phyloP scores from a whole-genome alignment of 495 filamentous ascomycete genomes.

The Aeminium ludgeri region DNA sequence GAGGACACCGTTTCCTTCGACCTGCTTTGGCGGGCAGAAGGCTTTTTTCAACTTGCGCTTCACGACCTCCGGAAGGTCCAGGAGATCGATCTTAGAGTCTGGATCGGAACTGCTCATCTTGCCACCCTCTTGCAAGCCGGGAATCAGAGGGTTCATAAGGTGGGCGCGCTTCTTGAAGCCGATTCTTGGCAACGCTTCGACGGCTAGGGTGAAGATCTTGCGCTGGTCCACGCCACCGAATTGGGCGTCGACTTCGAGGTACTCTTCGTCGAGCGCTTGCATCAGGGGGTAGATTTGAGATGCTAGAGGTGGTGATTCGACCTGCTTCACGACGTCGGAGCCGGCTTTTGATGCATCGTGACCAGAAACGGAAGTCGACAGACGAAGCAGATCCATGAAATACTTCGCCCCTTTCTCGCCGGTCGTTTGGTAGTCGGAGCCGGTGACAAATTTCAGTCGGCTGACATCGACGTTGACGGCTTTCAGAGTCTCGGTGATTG shows the following conservation, averaged over 20 bases:
- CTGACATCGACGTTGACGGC: conserved; percentile 39
- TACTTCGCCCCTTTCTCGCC: conserved; percentile 32
- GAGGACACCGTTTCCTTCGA: conserved; percentile 74
- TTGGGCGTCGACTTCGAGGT: conserved; percentile 70
- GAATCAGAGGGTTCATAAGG: conserved; percentile 80
- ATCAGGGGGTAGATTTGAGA: conserved; percentile 80
- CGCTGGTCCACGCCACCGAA: conserved; percentile 72
- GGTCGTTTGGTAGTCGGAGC: conserved; percentile 62
- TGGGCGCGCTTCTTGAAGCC: conserved; percentile 61
- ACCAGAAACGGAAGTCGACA: conserved; percentile 24
- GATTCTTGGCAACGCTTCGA: conserved; percentile 54
- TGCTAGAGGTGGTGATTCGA: conserved; percentile 51
- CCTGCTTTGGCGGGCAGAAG: conserved; percentile 50
- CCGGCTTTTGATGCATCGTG: conserved; percentile 71
- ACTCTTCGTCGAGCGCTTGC: conserved; percentile 82
- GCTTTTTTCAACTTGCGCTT: conserved; percentile 72
- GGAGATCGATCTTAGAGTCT: conserved; percentile 78
- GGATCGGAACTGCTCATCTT: conserved; percentile 51
- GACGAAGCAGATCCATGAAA: conserved; percentile 53
- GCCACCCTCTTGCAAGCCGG: conserved; percentile 56
- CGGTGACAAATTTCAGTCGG: conserved; percentile 68
- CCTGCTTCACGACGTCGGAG: conserved; percentile 86
- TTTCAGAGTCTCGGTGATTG: conserved; percentile 23
- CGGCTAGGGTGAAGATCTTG: conserved; percentile 73
- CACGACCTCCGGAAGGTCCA: conserved; percentile 57